Percentiles rank a stretch among this genome's conserved stretches.
Evolutionary conservation across 2,329 filamentous ascomycete species (phyloP).

Genomic region (Myriangium duriaei): DNA sequence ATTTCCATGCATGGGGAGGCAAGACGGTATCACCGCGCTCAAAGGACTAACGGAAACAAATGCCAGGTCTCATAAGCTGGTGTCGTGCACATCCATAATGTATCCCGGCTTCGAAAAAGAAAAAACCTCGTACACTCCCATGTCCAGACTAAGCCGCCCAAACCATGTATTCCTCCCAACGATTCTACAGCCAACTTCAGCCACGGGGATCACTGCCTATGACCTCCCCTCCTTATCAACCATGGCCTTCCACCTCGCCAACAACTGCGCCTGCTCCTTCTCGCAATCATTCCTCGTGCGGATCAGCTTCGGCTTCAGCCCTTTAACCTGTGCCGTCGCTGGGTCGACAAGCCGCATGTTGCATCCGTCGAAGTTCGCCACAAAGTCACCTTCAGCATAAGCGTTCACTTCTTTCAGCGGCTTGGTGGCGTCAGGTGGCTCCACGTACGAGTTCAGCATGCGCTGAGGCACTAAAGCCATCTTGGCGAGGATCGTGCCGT

Average conservation of each 20-base stretch:
- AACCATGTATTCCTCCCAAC: too few relatives aligned
- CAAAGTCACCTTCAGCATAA: constrained; percentile 75
- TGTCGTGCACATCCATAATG: too few relatives aligned
- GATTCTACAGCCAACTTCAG: too few relatives aligned
- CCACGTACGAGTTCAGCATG: constrained; percentile 61
- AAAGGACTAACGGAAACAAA: too few relatives aligned
- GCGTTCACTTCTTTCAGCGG: constrained; percentile 27
- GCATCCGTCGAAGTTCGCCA: constrained; percentile 69
- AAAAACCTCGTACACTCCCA: too few relatives aligned
- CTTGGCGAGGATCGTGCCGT: constrained; percentile 85
- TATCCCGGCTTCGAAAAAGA: too few relatives aligned
- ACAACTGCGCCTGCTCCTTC: constrained; percentile 49
- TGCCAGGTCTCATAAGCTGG: too few relatives aligned
- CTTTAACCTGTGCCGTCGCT: constrained; percentile 35
- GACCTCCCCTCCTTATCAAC: constrained; percentile 18
- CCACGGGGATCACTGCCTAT: too few relatives aligned
- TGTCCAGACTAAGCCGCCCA: too few relatives aligned
- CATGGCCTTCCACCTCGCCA: constrained; percentile 25
- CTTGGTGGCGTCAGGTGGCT: constrained; percentile 24
- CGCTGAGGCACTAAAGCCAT: constrained; percentile 82
- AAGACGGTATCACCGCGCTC: too few relatives aligned
- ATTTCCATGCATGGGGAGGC: too few relatives aligned
- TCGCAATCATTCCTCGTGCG: constrained; percentile 40
- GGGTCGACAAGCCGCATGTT: constrained; percentile 47
- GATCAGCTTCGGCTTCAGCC: constrained; percentile 46